These are phyloP conservation scores for Triticum turgidum DNA, from an alignment of 176 grass and related monocot species.

Conservation along the genomic window DNA sequence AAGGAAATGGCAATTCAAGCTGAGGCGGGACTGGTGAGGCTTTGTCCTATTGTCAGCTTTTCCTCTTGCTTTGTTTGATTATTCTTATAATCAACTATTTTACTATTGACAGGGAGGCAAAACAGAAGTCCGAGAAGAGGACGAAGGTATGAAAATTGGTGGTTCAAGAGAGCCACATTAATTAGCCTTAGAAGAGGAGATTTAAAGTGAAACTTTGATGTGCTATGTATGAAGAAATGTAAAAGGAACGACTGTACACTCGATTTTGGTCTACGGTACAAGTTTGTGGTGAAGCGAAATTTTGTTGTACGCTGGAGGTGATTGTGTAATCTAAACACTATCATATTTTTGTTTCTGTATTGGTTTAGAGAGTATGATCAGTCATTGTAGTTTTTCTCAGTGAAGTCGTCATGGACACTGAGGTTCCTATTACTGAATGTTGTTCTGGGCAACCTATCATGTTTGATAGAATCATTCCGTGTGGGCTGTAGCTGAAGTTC, in stretches of 20 bases:
- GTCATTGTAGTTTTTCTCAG: background rate
- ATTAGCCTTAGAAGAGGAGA: background rate
- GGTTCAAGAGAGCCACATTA: background rate
- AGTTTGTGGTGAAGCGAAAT: background rate
- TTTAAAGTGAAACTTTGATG: slow-evolving; percentile 21
- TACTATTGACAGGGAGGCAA: slow-evolving; percentile 48
- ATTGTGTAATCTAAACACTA: slow-evolving; percentile 11
- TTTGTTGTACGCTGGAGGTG: slow-evolving; percentile 24
- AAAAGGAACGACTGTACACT: background rate
- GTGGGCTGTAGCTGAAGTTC: too few species aligned
- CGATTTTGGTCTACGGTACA: slow-evolving; percentile 2
- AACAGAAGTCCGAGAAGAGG: slow-evolving; percentile 46
- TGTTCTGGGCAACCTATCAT: background rate
- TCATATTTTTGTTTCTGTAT: background rate
- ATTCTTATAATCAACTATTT: background rate
- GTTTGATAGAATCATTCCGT: background rate
- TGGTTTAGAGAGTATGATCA: background rate
- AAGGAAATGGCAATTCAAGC: slow-evolving; percentile 45
- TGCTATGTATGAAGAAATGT: background rate
- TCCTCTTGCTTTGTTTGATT: background rate
- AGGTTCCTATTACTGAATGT: background rate
- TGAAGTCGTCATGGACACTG: background rate
- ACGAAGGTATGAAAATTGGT: slow-evolving; percentile 43
- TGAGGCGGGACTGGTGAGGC: slow-evolving; percentile 53
- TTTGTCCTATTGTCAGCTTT: background rate